These are phyloP conservation scores for Phragmites australis DNA, from an alignment of 176 grass and related monocot species.

Conservation along the genomic window DNA sequence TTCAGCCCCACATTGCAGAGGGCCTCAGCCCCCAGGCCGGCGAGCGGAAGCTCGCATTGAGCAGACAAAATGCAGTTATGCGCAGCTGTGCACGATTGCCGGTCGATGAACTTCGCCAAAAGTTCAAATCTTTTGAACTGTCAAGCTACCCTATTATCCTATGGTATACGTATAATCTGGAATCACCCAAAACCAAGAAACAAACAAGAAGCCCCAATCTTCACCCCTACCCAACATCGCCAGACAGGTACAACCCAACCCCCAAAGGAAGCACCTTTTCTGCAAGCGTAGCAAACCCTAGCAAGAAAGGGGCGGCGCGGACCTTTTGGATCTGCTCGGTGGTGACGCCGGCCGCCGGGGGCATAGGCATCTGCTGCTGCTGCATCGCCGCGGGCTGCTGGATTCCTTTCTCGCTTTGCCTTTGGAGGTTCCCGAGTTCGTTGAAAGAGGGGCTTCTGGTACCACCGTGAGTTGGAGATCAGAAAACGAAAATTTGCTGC, in stretches of 20 bases:
- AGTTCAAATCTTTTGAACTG: not conserved
- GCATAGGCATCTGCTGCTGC: slow-evolving; percentile 75
- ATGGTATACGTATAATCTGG: not conserved
- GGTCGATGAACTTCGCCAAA: not conserved
- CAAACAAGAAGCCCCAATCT: not conserved
- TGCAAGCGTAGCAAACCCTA: slow-evolving; percentile 35
- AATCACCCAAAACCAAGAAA: slow-evolving; percentile 5
- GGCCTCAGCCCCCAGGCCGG: not conserved
- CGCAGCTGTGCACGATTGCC: not conserved
- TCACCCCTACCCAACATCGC: not conserved
- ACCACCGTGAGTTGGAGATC: no score
- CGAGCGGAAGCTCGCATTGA: not conserved
- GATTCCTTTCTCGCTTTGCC: slow-evolving; percentile 6
- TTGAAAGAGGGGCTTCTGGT: not conserved
- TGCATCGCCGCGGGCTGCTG: slow-evolving; percentile 53
- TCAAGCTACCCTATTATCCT: no score
- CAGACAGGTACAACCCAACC: not conserved
- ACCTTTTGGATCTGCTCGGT: slow-evolving; percentile 99
- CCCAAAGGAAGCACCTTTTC: not conserved
- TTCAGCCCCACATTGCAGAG: not conserved
- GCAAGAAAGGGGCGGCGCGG: not conserved
- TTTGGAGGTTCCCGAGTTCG: slow-evolving; percentile 3
- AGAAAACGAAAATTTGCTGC: no score
- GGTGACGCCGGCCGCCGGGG: slow-evolving; percentile 63
- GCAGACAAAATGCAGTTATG: not conserved